Evolutionary conservation across 2,329 filamentous ascomycete species (phyloP), one percentile per base, ranked within the genome.

Genomic region (Hypoxylon sp.): DNA sequence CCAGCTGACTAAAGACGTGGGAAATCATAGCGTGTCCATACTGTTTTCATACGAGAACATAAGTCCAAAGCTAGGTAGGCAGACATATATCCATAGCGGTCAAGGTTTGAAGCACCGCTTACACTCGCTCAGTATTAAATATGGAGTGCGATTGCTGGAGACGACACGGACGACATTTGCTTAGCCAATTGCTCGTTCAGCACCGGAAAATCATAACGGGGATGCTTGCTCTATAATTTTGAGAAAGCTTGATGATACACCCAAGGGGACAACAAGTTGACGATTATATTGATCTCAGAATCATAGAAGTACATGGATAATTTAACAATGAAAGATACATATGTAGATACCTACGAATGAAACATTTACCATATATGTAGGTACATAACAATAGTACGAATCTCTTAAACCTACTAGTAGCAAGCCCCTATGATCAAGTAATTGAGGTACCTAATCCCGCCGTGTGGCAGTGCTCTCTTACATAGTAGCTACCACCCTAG

Each of bases 1-100:
- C 44, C 37, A 13, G 41, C 32, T 28, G 34, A 52, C 24, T 54
- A 43, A 55, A 24, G 11, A 20, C 30, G 20, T 41, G 11, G 46
- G 11, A 1, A 8, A 1, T 10, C 8, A 4, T 28, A 10, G 37
- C 17, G 37, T n/a, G 3, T 3, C 17, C 37, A 20, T 20, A 6
- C 3, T 41, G 10, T 41, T 20, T 13, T 6, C 15, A 8, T 39
- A 41, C 17, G 37, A 41, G 32, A 37, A n/a, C 10, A 10, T 19
- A 7, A 19, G n/a, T 20, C 17, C 10, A 19, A 7, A 7, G n/a
- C n/a, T n/a, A 26, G 24, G 24, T 26, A 26, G 4, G 24, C 7
- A 26, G 2, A 7, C 11, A 41, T 6, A 17, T 41, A 41, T 37
- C 13, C 32, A 20, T 10, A 19, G 10, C 6, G 17, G 37, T 20